Percentiles rank a stretch among this genome's conserved stretches.
Evolutionary conservation across 1,284 basidiomycete species (phyloP).

Genomic region (Pseudozyma thailandica): DNA sequence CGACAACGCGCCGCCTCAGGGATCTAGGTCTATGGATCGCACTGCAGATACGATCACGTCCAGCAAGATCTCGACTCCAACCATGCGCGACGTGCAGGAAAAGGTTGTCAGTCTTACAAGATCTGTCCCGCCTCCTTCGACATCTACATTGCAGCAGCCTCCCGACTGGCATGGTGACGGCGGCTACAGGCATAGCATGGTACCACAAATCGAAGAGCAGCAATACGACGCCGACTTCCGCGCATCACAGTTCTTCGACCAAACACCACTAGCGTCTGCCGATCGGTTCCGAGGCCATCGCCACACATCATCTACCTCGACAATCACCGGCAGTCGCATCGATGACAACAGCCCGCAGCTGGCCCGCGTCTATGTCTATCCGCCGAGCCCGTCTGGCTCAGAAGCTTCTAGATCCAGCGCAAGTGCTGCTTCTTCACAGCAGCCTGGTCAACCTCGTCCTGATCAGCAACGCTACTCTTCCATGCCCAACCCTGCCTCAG

Average conservation of each 20-base stretch:
- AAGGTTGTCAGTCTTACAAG: slow-evolving; percentile 55
- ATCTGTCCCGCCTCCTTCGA: slow-evolving; percentile 20
- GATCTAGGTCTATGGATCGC: neutral
- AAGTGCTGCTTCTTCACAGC: neutral
- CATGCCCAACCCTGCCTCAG: slow-evolving; percentile 34
- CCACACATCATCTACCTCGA: slow-evolving; percentile 34
- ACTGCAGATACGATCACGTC: slow-evolving; percentile 1
- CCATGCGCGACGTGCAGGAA: slow-evolving; percentile 35
- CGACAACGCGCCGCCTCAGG: slow-evolving; percentile 10
- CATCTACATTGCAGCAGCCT: slow-evolving; percentile 10
- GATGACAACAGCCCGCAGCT: slow-evolving; percentile 26
- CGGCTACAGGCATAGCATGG: slow-evolving; percentile 36
- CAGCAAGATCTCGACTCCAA: slow-evolving; percentile 8
- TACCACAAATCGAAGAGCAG: slow-evolving; percentile 30
- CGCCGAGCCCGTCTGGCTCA: slow-evolving; percentile 55
- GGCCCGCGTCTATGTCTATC: slow-evolving; percentile 60
- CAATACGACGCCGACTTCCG: slow-evolving; percentile 13
- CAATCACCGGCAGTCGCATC: slow-evolving; percentile 14
- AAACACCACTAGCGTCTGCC: slow-evolving; percentile 36
- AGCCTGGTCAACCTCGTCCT: neutral
- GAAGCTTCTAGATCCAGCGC: slow-evolving; percentile 22
- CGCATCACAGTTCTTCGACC: slow-evolving; percentile 13
- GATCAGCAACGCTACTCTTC: slow-evolving; percentile 24
- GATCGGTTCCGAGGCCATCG: slow-evolving; percentile 36
- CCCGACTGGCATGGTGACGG: neutral